phyloP scores from a whole-genome alignment of 805 yeast species.

The Zygosaccharomyces bailii region DNA sequence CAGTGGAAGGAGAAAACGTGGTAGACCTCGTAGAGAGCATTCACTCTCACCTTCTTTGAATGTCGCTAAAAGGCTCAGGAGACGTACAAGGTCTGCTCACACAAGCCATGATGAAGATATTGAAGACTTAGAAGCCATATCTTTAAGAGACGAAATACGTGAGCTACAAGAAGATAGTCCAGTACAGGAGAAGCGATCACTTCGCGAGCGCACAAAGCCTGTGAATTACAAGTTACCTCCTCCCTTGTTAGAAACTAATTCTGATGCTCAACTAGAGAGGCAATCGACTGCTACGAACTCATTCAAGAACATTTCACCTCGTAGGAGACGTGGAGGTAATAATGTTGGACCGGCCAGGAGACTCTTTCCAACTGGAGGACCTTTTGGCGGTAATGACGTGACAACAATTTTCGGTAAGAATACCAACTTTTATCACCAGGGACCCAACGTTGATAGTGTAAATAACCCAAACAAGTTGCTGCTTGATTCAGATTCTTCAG shows the following conservation, averaged over 20 bases:
- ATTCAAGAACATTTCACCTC: conserved; percentile 28
- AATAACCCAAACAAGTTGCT: conserved; percentile 30
- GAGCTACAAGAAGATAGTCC: conserved; percentile 63
- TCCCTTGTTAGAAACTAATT: conserved; percentile 49
- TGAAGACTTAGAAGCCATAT: conserved; percentile 29
- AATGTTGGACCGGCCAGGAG: conserved; percentile 55
- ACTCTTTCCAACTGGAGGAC: conserved; percentile 91
- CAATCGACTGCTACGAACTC: conserved; percentile 15
- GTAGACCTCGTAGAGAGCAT: conserved; percentile 10
- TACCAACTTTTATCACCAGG: conserved; percentile 39
- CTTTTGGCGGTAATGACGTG: conserved; percentile 96
- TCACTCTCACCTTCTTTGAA: conserved; percentile 16
- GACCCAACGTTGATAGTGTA: conserved; percentile 27
- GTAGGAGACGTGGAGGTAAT: conserved; percentile 38
- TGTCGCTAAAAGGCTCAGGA: conserved; percentile 24
- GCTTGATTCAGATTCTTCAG: conserved; percentile 59
- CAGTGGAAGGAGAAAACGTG: conserved; percentile 15
- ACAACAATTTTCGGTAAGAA: conserved; percentile 74
- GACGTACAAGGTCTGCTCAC: conserved; percentile 24
- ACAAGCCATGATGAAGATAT: conserved; percentile 31
- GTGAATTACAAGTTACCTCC: conserved; percentile 84
- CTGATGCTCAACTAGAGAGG: conserved; percentile 33
- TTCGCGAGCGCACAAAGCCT: conserved; percentile 66
- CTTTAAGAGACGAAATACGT: conserved; percentile 60
- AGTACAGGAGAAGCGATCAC: conserved; percentile 47